phyloP scores from a whole-genome alignment of 139 green algal species.

The Parachlorella kessleri region DNA sequence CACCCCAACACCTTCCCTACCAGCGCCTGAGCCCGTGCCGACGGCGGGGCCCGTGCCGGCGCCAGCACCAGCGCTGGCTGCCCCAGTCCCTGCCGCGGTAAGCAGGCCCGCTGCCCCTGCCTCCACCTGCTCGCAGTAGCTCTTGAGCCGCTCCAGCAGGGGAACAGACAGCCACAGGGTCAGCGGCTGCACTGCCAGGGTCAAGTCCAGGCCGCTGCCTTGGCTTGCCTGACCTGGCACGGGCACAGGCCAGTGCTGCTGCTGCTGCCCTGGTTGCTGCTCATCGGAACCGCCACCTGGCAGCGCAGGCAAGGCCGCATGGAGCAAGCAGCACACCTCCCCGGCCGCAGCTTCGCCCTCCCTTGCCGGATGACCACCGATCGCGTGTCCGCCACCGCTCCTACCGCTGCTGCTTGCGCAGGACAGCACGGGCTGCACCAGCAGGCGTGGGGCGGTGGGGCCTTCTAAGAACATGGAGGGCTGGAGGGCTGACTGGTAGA shows the following conservation, averaged over 20 bases:
- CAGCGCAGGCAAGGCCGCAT: constrained; percentile 9
- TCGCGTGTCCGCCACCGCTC: too few species aligned
- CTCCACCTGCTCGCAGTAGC: not conserved
- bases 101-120: not conserved
- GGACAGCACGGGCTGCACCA: not conserved
- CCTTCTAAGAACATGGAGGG: too few species aligned
- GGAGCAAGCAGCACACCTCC: too few species aligned
- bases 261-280: not conserved
- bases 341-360: too few species aligned
- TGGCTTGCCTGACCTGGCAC: too few species aligned
- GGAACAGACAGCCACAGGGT: constrained; percentile 18
- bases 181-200: constrained; percentile 8
- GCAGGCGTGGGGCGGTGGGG: not conserved
- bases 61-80: constrained; percentile 20
- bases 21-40: constrained; percentile 17
- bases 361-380: too few species aligned
- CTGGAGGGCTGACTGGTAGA: not conserved
- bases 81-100: not conserved
- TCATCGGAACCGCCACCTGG: not conserved
- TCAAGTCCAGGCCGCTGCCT: not conserved
- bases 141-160: constrained; percentile 14
- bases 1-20: constrained; percentile 6
- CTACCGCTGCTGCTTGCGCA: not conserved
- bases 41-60: constrained; percentile 14
- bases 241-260: not conserved